These are phyloP conservation scores for Ochetophila trinervis DNA, from an alignment of 306 rosid genomes.

Conservation along the genomic window DNA sequence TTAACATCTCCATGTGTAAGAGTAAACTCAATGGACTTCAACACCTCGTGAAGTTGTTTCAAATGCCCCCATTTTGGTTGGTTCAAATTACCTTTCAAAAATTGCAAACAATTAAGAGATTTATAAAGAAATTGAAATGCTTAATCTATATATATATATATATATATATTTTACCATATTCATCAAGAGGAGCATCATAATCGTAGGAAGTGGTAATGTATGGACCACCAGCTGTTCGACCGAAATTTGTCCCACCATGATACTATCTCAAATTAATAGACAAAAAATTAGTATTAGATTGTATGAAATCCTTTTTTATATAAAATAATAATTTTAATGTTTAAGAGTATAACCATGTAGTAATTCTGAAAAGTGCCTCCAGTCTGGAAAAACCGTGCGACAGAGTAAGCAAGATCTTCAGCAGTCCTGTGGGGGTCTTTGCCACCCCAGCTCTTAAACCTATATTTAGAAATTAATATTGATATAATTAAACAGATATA, in stretches of 20 bases:
- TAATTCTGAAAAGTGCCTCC: slow-evolving; percentile 67
- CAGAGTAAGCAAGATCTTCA: slow-evolving; percentile 55
- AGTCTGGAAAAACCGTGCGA: slow-evolving; percentile 51
- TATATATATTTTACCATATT: slow-evolving; percentile 33
- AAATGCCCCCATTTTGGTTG: slow-evolving; percentile 62
- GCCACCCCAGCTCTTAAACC: slow-evolving; percentile 63
- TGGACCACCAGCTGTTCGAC: slow-evolving; percentile 54
- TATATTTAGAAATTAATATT: neutral
- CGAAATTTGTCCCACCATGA: slow-evolving; percentile 66
- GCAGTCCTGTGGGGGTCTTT: slow-evolving; percentile 53
- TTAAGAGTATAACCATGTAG: slow-evolving; percentile 40
- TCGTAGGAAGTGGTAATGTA: slow-evolving; percentile 54
- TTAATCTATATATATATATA: neutral
- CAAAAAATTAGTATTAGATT: neutral
- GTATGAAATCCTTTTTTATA: neutral
- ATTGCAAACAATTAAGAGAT: neutral
- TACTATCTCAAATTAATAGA: slow-evolving; percentile 21
- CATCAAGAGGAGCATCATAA: slow-evolving; percentile 64
- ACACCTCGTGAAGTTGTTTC: slow-evolving; percentile 43
- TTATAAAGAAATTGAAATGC: neutral
- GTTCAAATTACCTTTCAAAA: slow-evolving; percentile 31
- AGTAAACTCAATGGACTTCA: slow-evolving; percentile 44
- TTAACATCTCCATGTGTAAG: slow-evolving; percentile 36
- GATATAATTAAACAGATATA: neutral
- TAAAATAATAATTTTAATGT: neutral